phyloP scores from a whole-genome alignment of 495 filamentous ascomycete species.

The Lasiosphaeria miniovina region DNA sequence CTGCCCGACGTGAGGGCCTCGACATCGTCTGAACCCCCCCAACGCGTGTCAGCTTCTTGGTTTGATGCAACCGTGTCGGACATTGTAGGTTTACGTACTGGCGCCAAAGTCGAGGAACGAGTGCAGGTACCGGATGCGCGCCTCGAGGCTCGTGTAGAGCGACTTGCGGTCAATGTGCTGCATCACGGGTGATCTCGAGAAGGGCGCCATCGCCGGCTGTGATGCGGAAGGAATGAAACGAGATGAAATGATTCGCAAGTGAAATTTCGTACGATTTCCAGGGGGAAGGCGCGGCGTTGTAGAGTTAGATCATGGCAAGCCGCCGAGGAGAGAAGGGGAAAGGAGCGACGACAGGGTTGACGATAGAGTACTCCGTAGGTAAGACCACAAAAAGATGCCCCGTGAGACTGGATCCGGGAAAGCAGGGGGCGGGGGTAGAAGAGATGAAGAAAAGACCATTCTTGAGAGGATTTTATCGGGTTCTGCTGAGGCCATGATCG shows the following conservation, averaged over 20 bases:
- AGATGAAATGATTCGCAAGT: not conserved
- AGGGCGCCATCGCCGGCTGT: slow-evolving; percentile 27
- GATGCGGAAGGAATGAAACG: not conserved
- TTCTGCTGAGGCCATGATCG: not conserved
- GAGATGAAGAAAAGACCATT: not conserved
- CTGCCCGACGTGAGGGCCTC: slow-evolving; percentile 61
- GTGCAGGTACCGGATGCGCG: slow-evolving; percentile 66
- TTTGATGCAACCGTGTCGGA: too few relatives aligned
- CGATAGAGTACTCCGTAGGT: too few relatives aligned
- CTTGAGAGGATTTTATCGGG: not conserved
- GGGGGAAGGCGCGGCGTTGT: too few relatives aligned
- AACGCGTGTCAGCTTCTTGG: not conserved
- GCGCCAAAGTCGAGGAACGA: slow-evolving; percentile 69
- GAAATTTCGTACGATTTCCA: not conserved
- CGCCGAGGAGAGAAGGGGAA: too few relatives aligned
- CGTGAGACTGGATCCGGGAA: not conserved
- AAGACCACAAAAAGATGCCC: too few relatives aligned
- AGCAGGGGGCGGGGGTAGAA: not conserved
- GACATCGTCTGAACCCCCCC: slow-evolving; percentile 52
- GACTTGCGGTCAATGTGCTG: slow-evolving; percentile 66
- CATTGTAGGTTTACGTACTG: slow-evolving; percentile 37
- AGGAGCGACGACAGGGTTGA: too few relatives aligned
- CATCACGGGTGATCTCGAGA: slow-evolving; percentile 31
- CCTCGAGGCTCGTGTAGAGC: slow-evolving; percentile 64
- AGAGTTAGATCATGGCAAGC: too few relatives aligned